Evolutionary conservation across 2,329 filamentous ascomycete species (phyloP).

Genomic region (Verruconis gallopava): DNA sequence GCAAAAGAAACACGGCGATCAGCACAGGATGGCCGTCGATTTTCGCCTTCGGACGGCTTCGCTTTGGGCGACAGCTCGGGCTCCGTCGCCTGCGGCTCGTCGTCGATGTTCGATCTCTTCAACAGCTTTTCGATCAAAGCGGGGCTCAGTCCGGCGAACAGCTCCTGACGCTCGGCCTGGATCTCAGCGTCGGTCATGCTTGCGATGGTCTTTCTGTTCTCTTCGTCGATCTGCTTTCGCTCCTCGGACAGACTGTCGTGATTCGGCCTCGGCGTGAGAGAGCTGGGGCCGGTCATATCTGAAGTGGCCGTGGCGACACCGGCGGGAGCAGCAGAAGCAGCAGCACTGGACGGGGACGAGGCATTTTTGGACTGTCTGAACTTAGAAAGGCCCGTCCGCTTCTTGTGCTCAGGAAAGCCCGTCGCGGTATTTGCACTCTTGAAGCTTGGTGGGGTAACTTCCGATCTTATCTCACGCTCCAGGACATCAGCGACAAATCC

Average conservation of each 20-base stretch:
- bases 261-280: neutral
- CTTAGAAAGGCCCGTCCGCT: conserved; percentile 56
- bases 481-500: conserved; percentile 60
- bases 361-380: conserved; percentile 55
- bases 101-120: conserved; percentile 48
- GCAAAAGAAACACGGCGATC: conserved; percentile 7
- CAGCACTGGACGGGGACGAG: conserved; percentile 10
- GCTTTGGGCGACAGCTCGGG: neutral
- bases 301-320: neutral
- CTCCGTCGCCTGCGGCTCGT: neutral
- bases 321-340: neutral
- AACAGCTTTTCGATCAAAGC: conserved; percentile 65
- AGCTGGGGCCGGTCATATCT: neutral
- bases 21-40: neutral
- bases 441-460: conserved; percentile 49
- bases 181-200: conserved; percentile 76
- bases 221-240: conserved; percentile 60
- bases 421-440: conserved; percentile 38
- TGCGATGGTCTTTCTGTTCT: conserved; percentile 63
- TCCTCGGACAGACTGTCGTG: conserved; percentile 42
- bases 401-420: conserved; percentile 85
- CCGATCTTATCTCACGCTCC: conserved; percentile 49
- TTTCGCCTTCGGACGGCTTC: neutral
- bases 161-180: conserved; percentile 61
- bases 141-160: conserved; percentile 67